Percentiles rank a stretch among this genome's conserved stretches.
Conservation (phyloP, 1,284 basidiomycete genomes). For the Tilletia caries region DNA sequence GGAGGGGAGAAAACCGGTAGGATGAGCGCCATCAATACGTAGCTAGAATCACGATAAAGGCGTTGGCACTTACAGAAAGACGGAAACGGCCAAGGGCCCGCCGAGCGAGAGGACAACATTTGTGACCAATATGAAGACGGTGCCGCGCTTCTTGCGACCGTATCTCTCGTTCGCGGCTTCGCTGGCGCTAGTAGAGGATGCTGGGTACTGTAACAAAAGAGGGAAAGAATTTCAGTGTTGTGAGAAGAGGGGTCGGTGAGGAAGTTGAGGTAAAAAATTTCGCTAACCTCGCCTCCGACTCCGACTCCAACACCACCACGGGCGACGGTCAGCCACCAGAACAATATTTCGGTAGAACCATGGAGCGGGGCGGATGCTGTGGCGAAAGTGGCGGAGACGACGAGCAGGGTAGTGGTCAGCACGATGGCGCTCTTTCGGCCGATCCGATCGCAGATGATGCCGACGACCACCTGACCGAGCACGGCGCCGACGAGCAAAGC, state of each 20-base stretch:
- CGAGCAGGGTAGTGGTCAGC: conserved; percentile 67
- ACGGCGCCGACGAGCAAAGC: conserved; percentile 69
- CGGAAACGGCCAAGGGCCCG: conserved; percentile 66
- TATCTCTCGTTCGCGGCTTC: conserved; percentile 70
- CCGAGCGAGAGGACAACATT: conserved; percentile 55
- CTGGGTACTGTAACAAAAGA: conserved; percentile 63
- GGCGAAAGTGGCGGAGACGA: conserved; percentile 68
- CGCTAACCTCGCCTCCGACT: conserved; percentile 63
- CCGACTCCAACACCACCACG: conserved; percentile 70
- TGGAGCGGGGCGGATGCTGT: conserved; percentile 69
- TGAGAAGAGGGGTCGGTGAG: not conserved
- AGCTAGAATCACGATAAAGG: too few relatives aligned
- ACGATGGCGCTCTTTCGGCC: conserved; percentile 59
- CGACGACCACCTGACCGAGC: conserved; percentile 66
- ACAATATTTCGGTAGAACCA: conserved; percentile 61
- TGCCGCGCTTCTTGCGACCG: conserved; percentile 64
- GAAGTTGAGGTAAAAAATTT: not conserved
- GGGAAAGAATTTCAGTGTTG: conserved; percentile 3
- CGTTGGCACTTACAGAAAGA: conserved; percentile 63
- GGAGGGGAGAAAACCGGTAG: too few relatives aligned
- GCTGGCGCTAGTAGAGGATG: conserved; percentile 65
- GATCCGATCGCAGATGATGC: conserved; percentile 68
- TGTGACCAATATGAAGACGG: conserved; percentile 73
- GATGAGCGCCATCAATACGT: too few relatives aligned
- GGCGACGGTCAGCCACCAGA: conserved; percentile 74